These are phyloP conservation scores for Amauroascus niger DNA, from an alignment of 2,329 filamentous ascomycete species.

Conservation along the genomic window DNA sequence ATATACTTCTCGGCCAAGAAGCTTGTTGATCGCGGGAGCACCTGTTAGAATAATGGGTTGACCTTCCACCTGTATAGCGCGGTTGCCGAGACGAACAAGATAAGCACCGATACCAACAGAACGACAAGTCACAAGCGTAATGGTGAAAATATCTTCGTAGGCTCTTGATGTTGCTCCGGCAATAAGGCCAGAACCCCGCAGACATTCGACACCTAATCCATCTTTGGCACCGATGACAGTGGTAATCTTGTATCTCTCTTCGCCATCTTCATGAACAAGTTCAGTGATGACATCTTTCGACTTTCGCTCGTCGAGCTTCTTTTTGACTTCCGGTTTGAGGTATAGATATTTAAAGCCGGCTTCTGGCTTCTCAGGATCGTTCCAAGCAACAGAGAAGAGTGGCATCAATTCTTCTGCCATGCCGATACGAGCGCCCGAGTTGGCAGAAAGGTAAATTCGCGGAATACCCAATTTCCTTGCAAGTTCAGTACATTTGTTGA, in stretches of 20 bases:
- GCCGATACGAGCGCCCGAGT: slow-evolving; percentile 95
- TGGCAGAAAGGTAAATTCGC: slow-evolving; percentile 94
- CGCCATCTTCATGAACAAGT: slow-evolving; percentile 71
- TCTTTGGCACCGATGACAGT: slow-evolving; percentile 91
- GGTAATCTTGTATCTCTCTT: slow-evolving; percentile 86
- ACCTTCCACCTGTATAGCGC: slow-evolving; percentile 96
- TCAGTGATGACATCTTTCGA: slow-evolving; percentile 76
- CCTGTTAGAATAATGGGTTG: slow-evolving; percentile 98
- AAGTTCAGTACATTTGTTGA: slow-evolving; percentile 96
- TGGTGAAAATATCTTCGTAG: slow-evolving; percentile 98
- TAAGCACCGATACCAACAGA: slow-evolving; percentile 99
- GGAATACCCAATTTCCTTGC: slow-evolving; percentile 91
- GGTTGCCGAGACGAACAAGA: slow-evolving; percentile 92
- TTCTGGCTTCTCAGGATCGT: slow-evolving; percentile 69
- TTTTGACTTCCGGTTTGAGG: slow-evolving; percentile 74
- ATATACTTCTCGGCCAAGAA: slow-evolving; percentile 95
- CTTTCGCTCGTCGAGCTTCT: slow-evolving; percentile 71
- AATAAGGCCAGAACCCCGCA: slow-evolving; percentile 94
- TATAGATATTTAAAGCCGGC: slow-evolving; percentile 96
- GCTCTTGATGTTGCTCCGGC: slow-evolving; percentile 93
- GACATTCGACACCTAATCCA: slow-evolving; percentile 91
- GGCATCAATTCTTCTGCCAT: slow-evolving; percentile 95
- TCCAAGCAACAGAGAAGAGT: slow-evolving; percentile 96
- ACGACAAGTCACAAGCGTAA: slow-evolving; percentile 93
- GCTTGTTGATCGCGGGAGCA: slow-evolving; percentile 94